Conservation (phyloP, 1,284 basidiomycete species). For the Pulveroboletus sp. region DNA sequence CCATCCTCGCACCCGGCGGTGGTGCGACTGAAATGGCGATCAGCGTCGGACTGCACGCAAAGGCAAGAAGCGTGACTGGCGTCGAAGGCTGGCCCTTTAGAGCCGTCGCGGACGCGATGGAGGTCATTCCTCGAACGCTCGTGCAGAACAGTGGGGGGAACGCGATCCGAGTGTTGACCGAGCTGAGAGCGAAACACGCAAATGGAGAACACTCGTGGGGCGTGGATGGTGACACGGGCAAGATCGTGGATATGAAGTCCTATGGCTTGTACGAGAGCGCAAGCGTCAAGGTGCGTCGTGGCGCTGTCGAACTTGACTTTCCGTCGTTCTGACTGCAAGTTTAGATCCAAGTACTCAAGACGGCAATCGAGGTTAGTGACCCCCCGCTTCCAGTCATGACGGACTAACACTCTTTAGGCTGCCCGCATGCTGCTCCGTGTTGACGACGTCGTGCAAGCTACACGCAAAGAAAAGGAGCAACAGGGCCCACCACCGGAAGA, state of each 20-base stretch:
- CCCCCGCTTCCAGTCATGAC: not conserved
- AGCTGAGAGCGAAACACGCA: slow-evolving; percentile 93
- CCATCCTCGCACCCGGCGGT: slow-evolving; percentile 87
- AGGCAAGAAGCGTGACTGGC: slow-evolving; percentile 77
- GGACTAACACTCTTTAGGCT: slow-evolving; percentile 46
- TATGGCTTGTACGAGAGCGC: slow-evolving; percentile 95
- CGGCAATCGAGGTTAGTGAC: slow-evolving; percentile 80
- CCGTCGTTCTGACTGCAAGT: not conserved
- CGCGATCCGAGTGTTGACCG: slow-evolving; percentile 89
- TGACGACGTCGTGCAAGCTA: slow-evolving; percentile 91
- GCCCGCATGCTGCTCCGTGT: slow-evolving; percentile 91
- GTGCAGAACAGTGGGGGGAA: slow-evolving; percentile 97
- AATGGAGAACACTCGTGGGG: slow-evolving; percentile 91
- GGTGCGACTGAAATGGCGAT: slow-evolving; percentile 99
- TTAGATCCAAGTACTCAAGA: slow-evolving; percentile 94
- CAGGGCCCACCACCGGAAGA: slow-evolving; percentile 58
- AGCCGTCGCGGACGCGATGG: slow-evolving; percentile 95
- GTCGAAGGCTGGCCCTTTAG: slow-evolving; percentile 90
- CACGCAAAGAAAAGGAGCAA: slow-evolving; percentile 62
- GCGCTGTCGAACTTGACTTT: not conserved
- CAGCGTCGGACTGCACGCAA: slow-evolving; percentile 84
- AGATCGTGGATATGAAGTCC: slow-evolving; percentile 92
- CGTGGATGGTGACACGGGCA: slow-evolving; percentile 93
- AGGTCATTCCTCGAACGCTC: slow-evolving; percentile 94
- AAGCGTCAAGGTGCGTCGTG: slow-evolving; percentile 77